Percentiles rank a stretch among this genome's conserved stretches.
Evolutionary conservation across 768 basidiomycete genomes (phyloP).

Genomic region (Mycena olivaceomarginata): DNA sequence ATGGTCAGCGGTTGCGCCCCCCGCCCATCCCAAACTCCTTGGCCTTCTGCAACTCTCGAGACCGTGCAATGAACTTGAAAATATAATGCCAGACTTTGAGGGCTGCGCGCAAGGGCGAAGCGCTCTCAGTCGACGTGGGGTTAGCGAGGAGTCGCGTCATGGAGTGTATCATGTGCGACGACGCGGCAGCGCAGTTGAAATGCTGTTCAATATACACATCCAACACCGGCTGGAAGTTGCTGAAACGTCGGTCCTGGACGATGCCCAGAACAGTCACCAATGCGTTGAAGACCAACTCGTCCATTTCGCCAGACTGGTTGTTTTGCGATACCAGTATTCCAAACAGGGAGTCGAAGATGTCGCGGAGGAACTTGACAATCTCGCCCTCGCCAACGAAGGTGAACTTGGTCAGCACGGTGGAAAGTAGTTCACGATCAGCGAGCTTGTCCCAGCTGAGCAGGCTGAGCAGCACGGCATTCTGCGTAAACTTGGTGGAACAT

Average conservation of each 20-base stretch:
- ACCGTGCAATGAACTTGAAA: conserved; percentile 95
- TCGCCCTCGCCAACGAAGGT: conserved; percentile 96
- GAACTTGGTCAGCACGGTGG: conserved; percentile 87
- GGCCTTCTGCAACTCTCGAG: conserved; percentile 90
- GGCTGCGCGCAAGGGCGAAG: conserved; percentile 88
- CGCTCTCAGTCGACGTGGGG: conserved; percentile 83
- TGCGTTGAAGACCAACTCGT: conserved; percentile 91
- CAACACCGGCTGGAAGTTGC: conserved; percentile 94
- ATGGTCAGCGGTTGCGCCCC: conserved; percentile 90
- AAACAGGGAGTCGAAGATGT: conserved; percentile 96
- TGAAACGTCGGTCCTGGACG: conserved; percentile 95
- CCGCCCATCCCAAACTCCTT: conserved; percentile 88
- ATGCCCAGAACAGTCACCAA: conserved; percentile 95
- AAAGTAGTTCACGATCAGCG: conserved; percentile 76
- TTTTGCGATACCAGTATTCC: conserved; percentile 86
- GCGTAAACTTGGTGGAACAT: conserved; percentile 94
- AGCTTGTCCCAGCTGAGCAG: conserved; percentile 90
- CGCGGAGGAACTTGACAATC: conserved; percentile 93
- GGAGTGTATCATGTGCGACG: conserved; percentile 89
- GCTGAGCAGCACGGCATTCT: conserved; percentile 89
- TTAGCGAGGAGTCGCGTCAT: conserved; percentile 89
- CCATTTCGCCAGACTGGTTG: conserved; percentile 88
- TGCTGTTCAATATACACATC: conserved; percentile 96
- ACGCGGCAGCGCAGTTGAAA: conserved; percentile 87
- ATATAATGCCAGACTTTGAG: conserved; percentile 98